Conservation (phyloP, 139 green algal genomes). For the Chlorella sorokiniana region DNA sequence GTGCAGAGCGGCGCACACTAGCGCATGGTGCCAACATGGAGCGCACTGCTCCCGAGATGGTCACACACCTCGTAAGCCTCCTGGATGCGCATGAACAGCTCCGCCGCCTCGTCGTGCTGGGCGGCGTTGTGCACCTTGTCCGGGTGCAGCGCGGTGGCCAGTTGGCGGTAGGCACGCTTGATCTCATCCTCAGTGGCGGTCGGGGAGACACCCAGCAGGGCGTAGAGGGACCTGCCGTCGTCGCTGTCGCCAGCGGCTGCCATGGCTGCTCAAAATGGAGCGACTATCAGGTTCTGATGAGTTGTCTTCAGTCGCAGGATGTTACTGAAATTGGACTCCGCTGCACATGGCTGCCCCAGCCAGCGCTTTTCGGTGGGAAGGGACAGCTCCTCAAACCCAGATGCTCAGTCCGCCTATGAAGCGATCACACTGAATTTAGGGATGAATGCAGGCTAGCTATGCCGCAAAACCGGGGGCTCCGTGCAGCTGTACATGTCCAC, state of each 20-base stretch:
- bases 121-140: slow-evolving; percentile 53
- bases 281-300: too few relatives aligned
- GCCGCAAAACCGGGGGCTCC: too few relatives aligned
- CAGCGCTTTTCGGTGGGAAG: too few relatives aligned
- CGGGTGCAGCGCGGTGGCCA: slow-evolving; percentile 59
- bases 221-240: slow-evolving; percentile 31
- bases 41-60: background rate
- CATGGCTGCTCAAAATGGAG: background rate
- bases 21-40: background rate
- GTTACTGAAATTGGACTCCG: too few relatives aligned
- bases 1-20: too few relatives aligned
- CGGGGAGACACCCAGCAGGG: slow-evolving; percentile 21
- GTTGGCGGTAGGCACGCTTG: slow-evolving; percentile 40
- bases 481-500: background rate
- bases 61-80: slow-evolving; percentile 55
- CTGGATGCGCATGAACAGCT: slow-evolving; percentile 51
- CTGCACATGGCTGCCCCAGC: too few relatives aligned
- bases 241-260: background rate
- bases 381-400: too few relatives aligned
- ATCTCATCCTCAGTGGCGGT: slow-evolving; percentile 45
- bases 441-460: too few relatives aligned
- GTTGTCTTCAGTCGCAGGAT: too few relatives aligned
- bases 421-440: too few relatives aligned
- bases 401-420: too few relatives aligned
- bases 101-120: slow-evolving; percentile 35